Evolutionary conservation across 441 rosid species (phyloP), one percentile per base, ranked within the genome.

Genomic region (Manihot esculenta): DNA sequence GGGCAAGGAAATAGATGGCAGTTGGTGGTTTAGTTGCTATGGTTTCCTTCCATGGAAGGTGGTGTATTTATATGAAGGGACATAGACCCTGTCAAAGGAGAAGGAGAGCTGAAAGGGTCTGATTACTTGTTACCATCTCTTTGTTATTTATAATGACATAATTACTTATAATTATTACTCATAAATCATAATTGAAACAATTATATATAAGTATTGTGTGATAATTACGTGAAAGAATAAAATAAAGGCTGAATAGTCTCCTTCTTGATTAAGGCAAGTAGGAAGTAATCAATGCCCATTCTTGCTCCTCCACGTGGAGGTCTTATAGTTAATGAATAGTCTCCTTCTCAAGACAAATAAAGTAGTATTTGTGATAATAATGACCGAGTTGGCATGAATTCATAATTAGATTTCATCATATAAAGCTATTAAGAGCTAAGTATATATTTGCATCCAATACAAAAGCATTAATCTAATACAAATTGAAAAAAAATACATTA

Each of bases 221-320:
- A 23, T 21, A n/a, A n/a, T n/a, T n/a, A n/a, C n/a, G n/a, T n/a
- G n/a, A n/a, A n/a, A n/a, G n/a, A n/a, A n/a, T n/a, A n/a, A n/a
- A n/a, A n/a, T n/a, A n/a, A n/a, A n/a, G n/a, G n/a, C n/a, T n/a
- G n/a, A n/a, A n/a, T n/a, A n/a, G n/a, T n/a, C n/a, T n/a, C n/a
- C n/a, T n/a, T n/a, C n/a, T n/a, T 33, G 26, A 54, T 49, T 42
- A 30, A 59, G 56, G 58, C 74, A 57, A 67, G 21, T 58, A 38
- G 33, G 33, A 30, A 30, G 33, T 30, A 1, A 4, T 30, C 33
- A 30, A 30, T 1, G 33, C n/a, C 33, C 33, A 30, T 30, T 30
- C 33, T 30, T 67, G 71, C 26, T 61, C 57, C 72, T 83, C 85
- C 86, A 83, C 66, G 69, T 85, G 86, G 88, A 79, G 76, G 72